These are phyloP conservation scores for Pisolithus orientalis DNA, from an alignment of 768 basidiomycete genomes.

Conservation along the genomic window DNA sequence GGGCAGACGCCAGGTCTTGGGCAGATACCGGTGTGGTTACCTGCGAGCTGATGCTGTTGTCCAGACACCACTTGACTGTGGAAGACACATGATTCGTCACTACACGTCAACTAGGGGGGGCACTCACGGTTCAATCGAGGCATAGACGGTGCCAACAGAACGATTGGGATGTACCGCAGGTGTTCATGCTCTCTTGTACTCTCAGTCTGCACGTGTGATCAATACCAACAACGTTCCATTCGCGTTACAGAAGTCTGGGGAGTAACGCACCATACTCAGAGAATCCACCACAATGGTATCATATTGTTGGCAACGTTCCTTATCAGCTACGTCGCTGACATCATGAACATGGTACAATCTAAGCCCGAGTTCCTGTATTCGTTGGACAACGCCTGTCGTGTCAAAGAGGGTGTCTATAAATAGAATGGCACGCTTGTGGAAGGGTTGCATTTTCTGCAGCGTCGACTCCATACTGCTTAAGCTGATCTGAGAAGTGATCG, in stretches of 20 bases:
- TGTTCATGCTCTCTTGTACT: constrained; percentile 88
- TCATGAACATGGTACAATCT: constrained; percentile 70
- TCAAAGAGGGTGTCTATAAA: constrained; percentile 86
- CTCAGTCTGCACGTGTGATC: constrained; percentile 59
- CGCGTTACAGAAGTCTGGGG: not conserved
- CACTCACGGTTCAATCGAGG: constrained; percentile 68
- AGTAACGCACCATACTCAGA: constrained; percentile 61
- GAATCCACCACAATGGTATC: constrained; percentile 97
- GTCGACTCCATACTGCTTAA: constrained; percentile 68
- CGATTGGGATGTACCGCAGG: constrained; percentile 93
- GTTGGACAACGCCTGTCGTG: constrained; percentile 64
- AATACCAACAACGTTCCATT: not conserved
- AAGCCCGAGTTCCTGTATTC: constrained; percentile 75
- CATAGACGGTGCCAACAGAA: constrained; percentile 77
- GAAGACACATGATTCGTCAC: not conserved
- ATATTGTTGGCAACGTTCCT: constrained; percentile 78
- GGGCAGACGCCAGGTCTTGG: constrained; percentile 85
- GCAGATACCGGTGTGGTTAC: constrained; percentile 85
- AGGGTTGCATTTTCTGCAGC: constrained; percentile 76
- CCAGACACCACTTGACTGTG: constrained; percentile 90
- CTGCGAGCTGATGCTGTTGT: constrained; percentile 93
- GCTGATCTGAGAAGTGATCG: constrained; percentile 81
- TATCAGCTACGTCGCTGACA: constrained; percentile 76
- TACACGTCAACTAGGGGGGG: not conserved
- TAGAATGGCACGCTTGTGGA: constrained; percentile 81